These are phyloP conservation scores for Fragilaria crotonensis DNA, from an alignment of 108 stramenopile species.

Conservation along the genomic window DNA sequence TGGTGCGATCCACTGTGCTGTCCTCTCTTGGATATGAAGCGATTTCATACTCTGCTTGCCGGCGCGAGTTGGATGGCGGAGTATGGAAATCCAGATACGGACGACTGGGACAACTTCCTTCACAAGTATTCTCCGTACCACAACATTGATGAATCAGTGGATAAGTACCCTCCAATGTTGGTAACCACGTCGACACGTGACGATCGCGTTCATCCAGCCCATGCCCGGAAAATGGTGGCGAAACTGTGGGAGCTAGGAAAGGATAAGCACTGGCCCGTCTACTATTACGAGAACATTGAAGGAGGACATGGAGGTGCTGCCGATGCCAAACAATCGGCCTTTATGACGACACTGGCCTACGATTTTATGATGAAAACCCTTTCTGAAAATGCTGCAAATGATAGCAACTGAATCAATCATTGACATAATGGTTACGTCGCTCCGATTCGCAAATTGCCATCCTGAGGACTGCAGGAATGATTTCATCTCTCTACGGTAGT, in stretches of 20 bases:
- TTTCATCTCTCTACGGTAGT: too few relatives aligned
- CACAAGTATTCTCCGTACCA: constrained; percentile 88
- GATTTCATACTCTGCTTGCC: constrained; percentile 71
- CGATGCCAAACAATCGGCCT: constrained; percentile 77
- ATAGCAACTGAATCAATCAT: too few relatives aligned
- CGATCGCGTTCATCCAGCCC: constrained; percentile 92
- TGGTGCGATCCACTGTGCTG: constrained; percentile 91
- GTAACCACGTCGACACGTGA: constrained; percentile 87
- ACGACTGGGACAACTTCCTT: constrained; percentile 87
- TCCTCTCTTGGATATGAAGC: constrained; percentile 95
- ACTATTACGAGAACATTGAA: constrained; percentile 94
- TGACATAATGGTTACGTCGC: too few relatives aligned
- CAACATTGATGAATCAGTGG: constrained; percentile 51
- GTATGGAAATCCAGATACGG: constrained; percentile 93
- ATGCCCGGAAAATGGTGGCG: constrained; percentile 90
- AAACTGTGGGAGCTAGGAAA: constrained; percentile 63
- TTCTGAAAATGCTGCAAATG: constrained; percentile 32
- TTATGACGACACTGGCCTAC: constrained; percentile 66
- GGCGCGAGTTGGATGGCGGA: constrained; percentile 98
- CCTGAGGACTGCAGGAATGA: too few relatives aligned
- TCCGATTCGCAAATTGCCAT: too few relatives aligned
- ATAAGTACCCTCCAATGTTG: constrained; percentile 67
- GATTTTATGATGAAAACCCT: constrained; percentile 82
- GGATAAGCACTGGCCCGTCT: constrained; percentile 74
- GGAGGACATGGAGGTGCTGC: constrained; percentile 92